Conservation (phyloP, 331 rosid species). For the Cydonia oblonga region DNA sequence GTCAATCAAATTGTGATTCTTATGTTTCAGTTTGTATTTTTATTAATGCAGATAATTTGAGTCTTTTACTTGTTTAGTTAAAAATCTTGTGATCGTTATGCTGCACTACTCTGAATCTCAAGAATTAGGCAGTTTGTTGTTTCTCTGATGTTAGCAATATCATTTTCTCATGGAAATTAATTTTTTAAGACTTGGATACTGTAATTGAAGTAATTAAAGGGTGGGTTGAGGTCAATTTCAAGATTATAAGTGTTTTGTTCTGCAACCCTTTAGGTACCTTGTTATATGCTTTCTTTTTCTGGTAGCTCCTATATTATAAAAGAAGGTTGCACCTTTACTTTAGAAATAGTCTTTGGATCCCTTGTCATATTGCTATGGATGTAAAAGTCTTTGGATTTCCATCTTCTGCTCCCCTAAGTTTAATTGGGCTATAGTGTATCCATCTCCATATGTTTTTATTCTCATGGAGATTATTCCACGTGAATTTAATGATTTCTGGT, state of each 20-base stretch:
- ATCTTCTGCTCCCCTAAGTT: background rate
- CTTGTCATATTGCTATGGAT: background rate
- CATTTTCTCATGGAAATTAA: background rate
- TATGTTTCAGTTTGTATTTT: background rate
- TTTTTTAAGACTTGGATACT: background rate
- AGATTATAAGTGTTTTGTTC: background rate
- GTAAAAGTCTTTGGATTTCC: background rate
- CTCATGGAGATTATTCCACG: background rate
- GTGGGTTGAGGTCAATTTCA: background rate
- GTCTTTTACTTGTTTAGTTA: background rate
- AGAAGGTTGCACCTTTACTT: background rate
- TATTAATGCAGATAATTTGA: background rate
- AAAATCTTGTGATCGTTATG: background rate
- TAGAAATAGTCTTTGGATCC: background rate
- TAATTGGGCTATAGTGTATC: background rate
- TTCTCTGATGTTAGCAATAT: background rate
- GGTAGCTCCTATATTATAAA: background rate
- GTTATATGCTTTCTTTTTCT: background rate
- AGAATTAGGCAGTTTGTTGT: background rate
- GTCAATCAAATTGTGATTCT: slow-evolving; percentile 8
- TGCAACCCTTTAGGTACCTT: background rate
- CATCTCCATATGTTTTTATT: background rate
- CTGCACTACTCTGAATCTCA: background rate
- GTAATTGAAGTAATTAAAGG: background rate
- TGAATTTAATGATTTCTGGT: background rate